A percentile compares a stretch with the other conserved stretches of the same genome.
phyloP scores from a whole-genome alignment of 257 asterid genomes.

The Nicotiana undulata region DNA sequence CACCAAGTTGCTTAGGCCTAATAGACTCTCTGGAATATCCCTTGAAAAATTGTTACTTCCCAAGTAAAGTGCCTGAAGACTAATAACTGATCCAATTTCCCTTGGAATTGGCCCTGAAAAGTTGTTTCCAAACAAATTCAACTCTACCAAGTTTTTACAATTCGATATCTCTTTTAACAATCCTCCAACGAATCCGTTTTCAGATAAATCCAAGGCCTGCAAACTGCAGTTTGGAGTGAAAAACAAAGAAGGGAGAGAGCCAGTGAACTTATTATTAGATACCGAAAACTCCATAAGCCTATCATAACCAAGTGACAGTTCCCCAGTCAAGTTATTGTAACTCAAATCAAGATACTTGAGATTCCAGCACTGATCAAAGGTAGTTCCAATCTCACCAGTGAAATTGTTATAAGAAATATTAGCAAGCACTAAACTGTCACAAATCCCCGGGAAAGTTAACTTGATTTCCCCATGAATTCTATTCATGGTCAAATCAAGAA shows the following conservation, averaged over 20 bases:
- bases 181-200: conserved; percentile 42
- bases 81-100: conserved; percentile 52
- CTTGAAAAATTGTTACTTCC: conserved; percentile 69
- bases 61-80: conserved; percentile 43
- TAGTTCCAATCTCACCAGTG: conserved; percentile 48
- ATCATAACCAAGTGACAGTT: conserved; percentile 54
- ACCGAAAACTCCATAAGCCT: conserved; percentile 47
- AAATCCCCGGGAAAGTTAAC: conserved; percentile 34
- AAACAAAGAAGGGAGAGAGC: conserved; percentile 25
- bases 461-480: conserved; percentile 39
- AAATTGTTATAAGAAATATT: conserved; percentile 56
- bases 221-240: conserved; percentile 54
- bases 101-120: conserved; percentile 60
- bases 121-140: conserved; percentile 50
- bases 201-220: conserved; percentile 55
- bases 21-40: conserved; percentile 56
- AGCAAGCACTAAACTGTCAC: conserved; percentile 42
- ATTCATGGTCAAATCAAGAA: conserved; percentile 69
- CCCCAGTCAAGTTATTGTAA: conserved; percentile 46
- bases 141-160: conserved; percentile 35
- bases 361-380: conserved; percentile 42
- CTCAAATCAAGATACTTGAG: conserved; percentile 68
- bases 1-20: conserved; percentile 33
- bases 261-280: conserved; percentile 44
- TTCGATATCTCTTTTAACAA: conserved; percentile 54